phyloP scores from a whole-genome alignment of 202 grass and related monocot species.

The Zizania palustris region DNA sequence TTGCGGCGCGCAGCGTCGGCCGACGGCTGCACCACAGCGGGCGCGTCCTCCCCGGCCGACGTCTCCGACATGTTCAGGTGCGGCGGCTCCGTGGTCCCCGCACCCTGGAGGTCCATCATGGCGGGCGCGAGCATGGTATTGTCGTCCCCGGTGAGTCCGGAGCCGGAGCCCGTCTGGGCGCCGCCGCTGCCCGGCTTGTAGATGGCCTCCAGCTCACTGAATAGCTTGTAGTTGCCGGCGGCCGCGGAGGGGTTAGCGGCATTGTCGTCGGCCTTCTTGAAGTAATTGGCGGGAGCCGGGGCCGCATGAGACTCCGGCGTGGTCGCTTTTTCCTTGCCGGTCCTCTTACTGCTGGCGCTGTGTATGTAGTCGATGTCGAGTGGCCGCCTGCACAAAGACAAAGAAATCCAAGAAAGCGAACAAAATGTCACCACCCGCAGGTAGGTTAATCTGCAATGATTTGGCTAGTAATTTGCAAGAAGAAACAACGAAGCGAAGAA shows the following conservation, averaged over 20 bases:
- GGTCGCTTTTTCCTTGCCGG: slow-evolving; percentile 60
- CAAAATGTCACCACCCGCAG: background rate
- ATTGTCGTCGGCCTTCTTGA: slow-evolving; percentile 64
- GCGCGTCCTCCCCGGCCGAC: slow-evolving; percentile 71
- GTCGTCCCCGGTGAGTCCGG: slow-evolving; percentile 84
- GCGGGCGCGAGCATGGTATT: slow-evolving; percentile 52
- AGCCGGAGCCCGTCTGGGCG: slow-evolving; percentile 80
- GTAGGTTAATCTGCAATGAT: too few relatives aligned
- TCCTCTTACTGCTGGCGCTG: slow-evolving; percentile 76
- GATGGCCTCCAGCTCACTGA: slow-evolving; percentile 96
- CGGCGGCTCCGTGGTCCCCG: slow-evolving; percentile 13
- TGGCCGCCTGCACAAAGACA: slow-evolving; percentile 63
- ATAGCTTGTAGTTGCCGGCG: slow-evolving; percentile 87
- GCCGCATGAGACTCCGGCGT: slow-evolving; percentile 48
- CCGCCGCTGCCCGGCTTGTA: slow-evolving; percentile 77
- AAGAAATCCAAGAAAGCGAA: background rate
- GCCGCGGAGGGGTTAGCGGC: background rate
- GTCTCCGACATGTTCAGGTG: slow-evolving; percentile 61
- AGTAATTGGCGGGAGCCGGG: slow-evolving; percentile 38
- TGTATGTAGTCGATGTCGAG: slow-evolving; percentile 91
- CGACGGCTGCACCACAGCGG: slow-evolving; percentile 45
- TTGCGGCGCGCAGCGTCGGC: slow-evolving; percentile 44
- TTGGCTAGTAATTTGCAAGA: background rate
- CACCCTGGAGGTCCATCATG: slow-evolving; percentile 25
- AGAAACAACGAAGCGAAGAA: background rate